Percentiles rank a stretch among this genome's conserved stretches.
Evolutionary conservation across 306 rosid genomes (phyloP).

Genomic region (Prunus padus): DNA sequence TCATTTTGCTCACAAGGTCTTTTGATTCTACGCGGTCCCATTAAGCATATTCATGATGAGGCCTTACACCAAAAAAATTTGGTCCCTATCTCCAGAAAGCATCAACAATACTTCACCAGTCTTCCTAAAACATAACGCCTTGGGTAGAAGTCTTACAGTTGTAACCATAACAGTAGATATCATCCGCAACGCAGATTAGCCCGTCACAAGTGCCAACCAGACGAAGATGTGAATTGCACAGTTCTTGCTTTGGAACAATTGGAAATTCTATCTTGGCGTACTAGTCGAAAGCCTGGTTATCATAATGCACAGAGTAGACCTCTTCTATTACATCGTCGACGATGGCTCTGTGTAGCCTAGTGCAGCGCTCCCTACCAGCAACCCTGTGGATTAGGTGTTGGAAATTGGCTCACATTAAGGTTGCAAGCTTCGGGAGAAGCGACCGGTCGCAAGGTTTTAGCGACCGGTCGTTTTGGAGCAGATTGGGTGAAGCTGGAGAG

Average conservation of each 20-base stretch:
- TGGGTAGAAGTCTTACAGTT: not conserved
- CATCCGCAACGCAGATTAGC: not conserved
- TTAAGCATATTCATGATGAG: too few relatives aligned
- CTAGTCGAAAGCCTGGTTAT: not conserved
- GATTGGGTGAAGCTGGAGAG: too few relatives aligned
- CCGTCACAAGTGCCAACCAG: not conserved
- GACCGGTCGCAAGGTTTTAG: too few relatives aligned
- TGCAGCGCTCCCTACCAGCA: not conserved
- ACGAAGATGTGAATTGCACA: not conserved
- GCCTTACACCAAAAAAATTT: too few relatives aligned
- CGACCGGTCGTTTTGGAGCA: too few relatives aligned
- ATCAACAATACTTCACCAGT: constrained; percentile 1
- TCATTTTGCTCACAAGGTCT: not conserved
- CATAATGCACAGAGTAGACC: not conserved
- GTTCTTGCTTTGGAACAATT: not conserved
- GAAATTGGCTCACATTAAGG: too few relatives aligned
- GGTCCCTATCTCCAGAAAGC: not conserved
- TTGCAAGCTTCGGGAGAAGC: too few relatives aligned
- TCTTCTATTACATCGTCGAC: not conserved
- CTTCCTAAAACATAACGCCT: constrained; percentile 5
- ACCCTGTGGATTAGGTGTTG: not conserved
- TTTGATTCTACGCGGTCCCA: too few relatives aligned
- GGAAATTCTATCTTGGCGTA: not conserved
- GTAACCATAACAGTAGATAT: not conserved
- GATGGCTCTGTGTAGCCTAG: not conserved